Base-by-base conservation (phyloP, 225 moss, liverwort and hornwort genomes). In the Antitrichia curtipendula region DNA sequence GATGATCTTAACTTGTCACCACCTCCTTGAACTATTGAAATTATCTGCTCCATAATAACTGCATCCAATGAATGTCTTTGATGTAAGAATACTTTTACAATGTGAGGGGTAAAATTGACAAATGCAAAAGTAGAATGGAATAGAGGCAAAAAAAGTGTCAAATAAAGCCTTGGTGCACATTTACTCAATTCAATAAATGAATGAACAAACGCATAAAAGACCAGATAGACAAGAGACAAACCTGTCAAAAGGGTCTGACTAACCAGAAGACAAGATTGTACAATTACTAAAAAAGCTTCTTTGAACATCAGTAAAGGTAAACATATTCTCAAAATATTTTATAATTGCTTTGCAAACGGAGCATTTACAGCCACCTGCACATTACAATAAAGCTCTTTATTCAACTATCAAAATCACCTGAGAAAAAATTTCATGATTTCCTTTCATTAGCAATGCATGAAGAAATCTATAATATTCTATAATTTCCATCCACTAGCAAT, bases 241-340 rank as follows among this genome's bases (percentile, higher is more conserved):
- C 93, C 93, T 92, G 93, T 91, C 64, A 93, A 88, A 54, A 93
- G 88, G 21, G 93, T 93, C 49, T 92, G 91, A 92, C 91, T 93
- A 87, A 93, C 92, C 82, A 93, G 82, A 65, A 92, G 89, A 84
- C 85, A 93, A 85, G 93, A 90, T 79, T 93, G 93, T 76, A 78
- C 27, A 9, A 93, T 76, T 34, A 93, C 91, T 81, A 93, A 60
- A 24, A 91, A 86, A 45, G 92, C 91, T 90, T 93, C 93, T 90
- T 83, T 92, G 54, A 91, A 93, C 84, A 87, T 61, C 29, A 92
- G 68, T 78, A 92, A 91, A 27, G 93, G 92, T 60, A 93, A 85
- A 63, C 93, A 93, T 91, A 93, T 92, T 66, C 82, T 85, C 86
- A 93, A 78, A 84, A 93, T 93, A 70, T 91, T 91, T 54, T 71